A percentile compares a stretch with the other conserved stretches of the same genome.
These are phyloP conservation scores for Neurospora terricola DNA, from an alignment of 495 filamentous ascomycete species.

Conservation along the genomic window DNA sequence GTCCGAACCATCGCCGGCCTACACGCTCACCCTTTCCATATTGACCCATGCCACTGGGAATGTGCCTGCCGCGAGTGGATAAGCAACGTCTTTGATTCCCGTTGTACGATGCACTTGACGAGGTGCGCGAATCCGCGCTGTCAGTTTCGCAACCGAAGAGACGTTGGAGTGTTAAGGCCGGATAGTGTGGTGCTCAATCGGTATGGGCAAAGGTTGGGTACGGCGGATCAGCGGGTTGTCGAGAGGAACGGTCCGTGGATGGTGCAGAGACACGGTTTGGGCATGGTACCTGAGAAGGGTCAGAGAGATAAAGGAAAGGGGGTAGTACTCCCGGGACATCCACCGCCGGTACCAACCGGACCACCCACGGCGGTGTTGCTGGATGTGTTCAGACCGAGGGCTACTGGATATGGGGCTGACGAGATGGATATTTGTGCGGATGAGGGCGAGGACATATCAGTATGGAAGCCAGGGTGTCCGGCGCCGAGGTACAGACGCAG, in stretches of 20 bases:
- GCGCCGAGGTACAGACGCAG: conserved; percentile 10
- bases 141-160: not conserved
- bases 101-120: conserved; percentile 5
- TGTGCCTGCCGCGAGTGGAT: conserved; percentile 21
- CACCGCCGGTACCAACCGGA: not conserved
- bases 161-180: conserved; percentile 1
- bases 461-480: not conserved
- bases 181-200: conserved; percentile 17
- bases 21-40: conserved; percentile 9
- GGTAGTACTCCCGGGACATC: not conserved
- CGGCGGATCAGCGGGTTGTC: conserved; percentile 16
- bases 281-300: conserved; percentile 7
- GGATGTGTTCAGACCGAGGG: not conserved
- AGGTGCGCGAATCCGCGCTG: conserved; percentile 7
- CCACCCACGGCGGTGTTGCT: not conserved
- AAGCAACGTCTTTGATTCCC: conserved; percentile 10
- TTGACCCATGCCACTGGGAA: conserved; percentile 21
- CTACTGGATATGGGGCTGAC: not conserved
- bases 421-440: conserved; percentile 5
- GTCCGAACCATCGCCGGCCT: conserved; percentile 17
- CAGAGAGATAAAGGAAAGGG: conserved; percentile 4
- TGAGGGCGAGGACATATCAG: conserved; percentile 1
- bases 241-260: conserved; percentile 18
- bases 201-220: conserved; percentile 21
- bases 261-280: conserved; percentile 16